Percentiles rank a stretch among this genome's conserved stretches.
Evolutionary conservation across 768 basidiomycete species (phyloP).

Genomic region (Agaricus blazei): DNA sequence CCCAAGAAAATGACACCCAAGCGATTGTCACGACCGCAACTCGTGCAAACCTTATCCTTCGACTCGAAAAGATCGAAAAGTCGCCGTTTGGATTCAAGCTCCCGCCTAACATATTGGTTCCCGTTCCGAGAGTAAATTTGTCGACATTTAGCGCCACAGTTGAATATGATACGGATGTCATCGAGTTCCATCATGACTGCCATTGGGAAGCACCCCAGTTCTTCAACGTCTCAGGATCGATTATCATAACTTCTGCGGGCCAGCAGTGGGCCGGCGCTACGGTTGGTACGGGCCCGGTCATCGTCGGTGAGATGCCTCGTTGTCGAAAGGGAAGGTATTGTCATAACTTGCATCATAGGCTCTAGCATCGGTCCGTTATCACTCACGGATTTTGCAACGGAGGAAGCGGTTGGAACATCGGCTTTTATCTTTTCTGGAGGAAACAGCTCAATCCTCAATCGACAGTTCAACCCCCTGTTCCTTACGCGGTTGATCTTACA

Average conservation of each 20-base stretch:
- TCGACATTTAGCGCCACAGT: not conserved
- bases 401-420: not conserved
- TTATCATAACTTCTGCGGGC: not conserved
- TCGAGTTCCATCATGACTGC: slow-evolving; percentile 6
- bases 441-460: slow-evolving; percentile 1
- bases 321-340: too few relatives aligned
- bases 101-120: not conserved
- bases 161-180: slow-evolving; percentile 4
- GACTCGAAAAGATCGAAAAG: slow-evolving; percentile 2
- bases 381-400: not conserved
- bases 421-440: slow-evolving; percentile 7
- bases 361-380: not conserved
- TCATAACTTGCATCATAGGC: not conserved
- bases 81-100: slow-evolving; percentile 5
- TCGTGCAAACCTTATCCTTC: slow-evolving; percentile 5
- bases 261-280: not conserved
- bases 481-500: slow-evolving; percentile 5
- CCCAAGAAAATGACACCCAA: not conserved
- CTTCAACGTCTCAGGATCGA: not conserved
- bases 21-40: not conserved
- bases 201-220: slow-evolving; percentile 6
- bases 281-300: too few relatives aligned
- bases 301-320: too few relatives aligned
- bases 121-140: not conserved
- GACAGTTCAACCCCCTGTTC: not conserved